A percentile compares a stretch with the other conserved stretches of the same genome.
Evolutionary conservation across 2,329 filamentous ascomycete species (phyloP).

Genomic region (Berkeleyomyces rouxiae): DNA sequence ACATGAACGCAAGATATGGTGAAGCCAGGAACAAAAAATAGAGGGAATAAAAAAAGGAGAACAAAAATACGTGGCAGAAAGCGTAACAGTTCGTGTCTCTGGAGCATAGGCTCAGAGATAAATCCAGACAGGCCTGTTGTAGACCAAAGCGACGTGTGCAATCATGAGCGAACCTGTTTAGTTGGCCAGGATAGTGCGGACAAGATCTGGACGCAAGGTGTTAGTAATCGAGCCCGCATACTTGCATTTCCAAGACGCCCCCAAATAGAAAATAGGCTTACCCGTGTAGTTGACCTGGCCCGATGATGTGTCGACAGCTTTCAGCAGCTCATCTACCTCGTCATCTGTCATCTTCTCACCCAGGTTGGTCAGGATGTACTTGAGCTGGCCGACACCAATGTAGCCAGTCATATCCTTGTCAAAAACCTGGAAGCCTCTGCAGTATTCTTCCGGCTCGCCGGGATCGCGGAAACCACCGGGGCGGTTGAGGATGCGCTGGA

Average conservation of each 20-base stretch:
- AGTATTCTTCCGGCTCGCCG: conserved; percentile 95
- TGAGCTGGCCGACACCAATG: conserved; percentile 92
- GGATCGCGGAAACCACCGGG: conserved; percentile 96
- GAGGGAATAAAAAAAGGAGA: not conserved
- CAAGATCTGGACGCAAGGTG: conserved; percentile 44
- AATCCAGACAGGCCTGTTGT: not conserved
- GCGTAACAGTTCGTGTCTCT: conserved; percentile 13
- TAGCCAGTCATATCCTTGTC: conserved; percentile 98
- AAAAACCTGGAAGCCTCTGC: conserved; percentile 96
- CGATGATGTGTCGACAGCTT: conserved; percentile 89
- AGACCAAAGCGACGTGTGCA: conserved; percentile 1
- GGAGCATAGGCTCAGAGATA: conserved; percentile 2
- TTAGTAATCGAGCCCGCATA: conserved; percentile 4
- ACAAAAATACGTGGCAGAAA: conserved; percentile 1
- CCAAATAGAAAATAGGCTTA: conserved; percentile 27
- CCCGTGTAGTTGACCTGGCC: conserved; percentile 97
- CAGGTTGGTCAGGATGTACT: conserved; percentile 94
- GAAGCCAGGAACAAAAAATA: not conserved
- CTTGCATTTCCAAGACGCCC: not conserved
- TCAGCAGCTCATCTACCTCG: conserved; percentile 95
- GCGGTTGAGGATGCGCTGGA: conserved; percentile 90
- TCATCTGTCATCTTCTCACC: conserved; percentile 99
- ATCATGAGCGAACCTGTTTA: conserved; percentile 24
- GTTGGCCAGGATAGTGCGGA: conserved; percentile 75
- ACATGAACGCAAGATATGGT: not conserved